Evolutionary conservation across 2,329 filamentous ascomycete species (phyloP), one percentile per base, ranked within the genome.

Genomic region (Hypoxylon sp.): DNA sequence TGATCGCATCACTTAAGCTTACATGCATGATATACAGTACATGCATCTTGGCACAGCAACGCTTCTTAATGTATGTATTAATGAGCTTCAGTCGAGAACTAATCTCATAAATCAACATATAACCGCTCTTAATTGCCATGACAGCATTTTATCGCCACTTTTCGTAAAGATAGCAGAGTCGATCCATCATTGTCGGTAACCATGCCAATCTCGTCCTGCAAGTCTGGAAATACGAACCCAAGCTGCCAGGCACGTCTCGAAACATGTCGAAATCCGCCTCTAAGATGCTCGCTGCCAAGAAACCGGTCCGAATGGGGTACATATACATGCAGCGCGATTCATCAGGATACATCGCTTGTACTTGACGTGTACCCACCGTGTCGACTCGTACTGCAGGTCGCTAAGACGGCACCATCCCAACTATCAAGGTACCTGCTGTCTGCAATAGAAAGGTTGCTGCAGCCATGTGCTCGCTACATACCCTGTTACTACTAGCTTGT

Each of bases 271-370:
- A 69, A 64, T 67, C 67, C 35, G 14, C 40, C 44, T 37, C 35
- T 33, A 30, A 22, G 56, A 61, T 51, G 60, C 67, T 68, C 54
- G 57, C 64, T 57, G 68, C 61, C 50, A 68, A 70, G 58, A 68
- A 44, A 61, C 68, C 68, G 65, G 68, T 60, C 68, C 68, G 65
- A 70, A 68, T 70, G 7, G 2, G 6, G 56, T 30, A 42, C 44
- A 53, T 30, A 42, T 50, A 53, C 48, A 42, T 27, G 5, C 25
- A 27, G 25, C 25, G 25, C 25, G 35, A 37, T 37, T 37, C 44
- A n/a, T n/a, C 7, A 5, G 25, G n/a, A 48, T 59, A 59, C 56
- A 6, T 33, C 25, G 17, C 30, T 22, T 30, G 27, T 67, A 67
- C 64, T 54, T 50, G 10, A 7, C 25, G 8, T 7, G 49, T 61